Conservation (phyloP, 768 basidiomycete genomes). For the Saitozyma podzolica region DNA sequence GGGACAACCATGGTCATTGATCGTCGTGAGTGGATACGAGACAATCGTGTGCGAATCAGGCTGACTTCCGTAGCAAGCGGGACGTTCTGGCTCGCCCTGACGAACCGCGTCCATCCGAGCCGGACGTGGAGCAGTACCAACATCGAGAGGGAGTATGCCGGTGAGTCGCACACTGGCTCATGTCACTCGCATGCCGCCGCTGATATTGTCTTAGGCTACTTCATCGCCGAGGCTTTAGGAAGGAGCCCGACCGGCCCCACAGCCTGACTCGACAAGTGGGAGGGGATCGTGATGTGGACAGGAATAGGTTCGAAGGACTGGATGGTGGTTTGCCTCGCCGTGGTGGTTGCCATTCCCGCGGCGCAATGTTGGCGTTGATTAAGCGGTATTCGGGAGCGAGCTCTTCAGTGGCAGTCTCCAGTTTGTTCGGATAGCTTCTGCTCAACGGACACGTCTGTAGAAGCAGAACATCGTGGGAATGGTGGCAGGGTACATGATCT, state of each 20-base stretch:
- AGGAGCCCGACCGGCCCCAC: not conserved
- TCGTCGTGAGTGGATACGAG: constrained; percentile 1
- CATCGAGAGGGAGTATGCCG: constrained; percentile 8
- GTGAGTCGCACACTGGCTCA: not conserved
- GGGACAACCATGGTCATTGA: constrained; percentile 12
- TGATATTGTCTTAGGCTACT: constrained; percentile 3
- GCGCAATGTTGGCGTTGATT: too few species aligned
- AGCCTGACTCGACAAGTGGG: not conserved
- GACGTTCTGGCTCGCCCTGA: constrained; percentile 5
- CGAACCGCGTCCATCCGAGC: constrained; percentile 11
- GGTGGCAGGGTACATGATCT: too few species aligned
- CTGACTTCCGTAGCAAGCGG: constrained; percentile 1
- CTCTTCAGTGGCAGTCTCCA: too few species aligned
- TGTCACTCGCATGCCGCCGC: not conserved
- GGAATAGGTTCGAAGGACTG: too few species aligned
- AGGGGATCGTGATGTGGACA: too few species aligned
- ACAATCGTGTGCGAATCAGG: not conserved
- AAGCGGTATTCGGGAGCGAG: too few species aligned
- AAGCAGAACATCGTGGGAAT: too few species aligned
- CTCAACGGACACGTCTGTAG: too few species aligned
- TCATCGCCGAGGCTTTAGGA: constrained; percentile 10
- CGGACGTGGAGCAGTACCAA: constrained; percentile 9
- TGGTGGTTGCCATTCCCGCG: too few species aligned
- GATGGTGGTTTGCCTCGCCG: too few species aligned
- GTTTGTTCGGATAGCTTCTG: too few species aligned